A percentile compares a stretch with the other conserved stretches of the same genome.
Conservation (phyloP, 202 grass and related monocot genomes). For the Cymbopogon flexuosus region DNA sequence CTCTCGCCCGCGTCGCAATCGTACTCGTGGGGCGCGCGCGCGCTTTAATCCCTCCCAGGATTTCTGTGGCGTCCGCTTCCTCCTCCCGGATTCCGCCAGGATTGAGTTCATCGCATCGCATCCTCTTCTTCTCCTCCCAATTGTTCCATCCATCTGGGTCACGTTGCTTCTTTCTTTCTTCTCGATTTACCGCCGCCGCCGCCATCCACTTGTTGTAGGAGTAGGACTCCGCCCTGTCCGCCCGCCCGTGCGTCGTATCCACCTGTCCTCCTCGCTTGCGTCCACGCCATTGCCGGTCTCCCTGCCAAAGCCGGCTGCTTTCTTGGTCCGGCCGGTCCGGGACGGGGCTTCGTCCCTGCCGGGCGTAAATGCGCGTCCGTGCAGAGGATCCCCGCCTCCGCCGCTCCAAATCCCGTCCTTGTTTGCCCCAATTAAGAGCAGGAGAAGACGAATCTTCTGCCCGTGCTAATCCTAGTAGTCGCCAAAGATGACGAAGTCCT, state of each 20-base stretch:
- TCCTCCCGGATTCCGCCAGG: slow-evolving; percentile 11
- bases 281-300: slow-evolving; percentile 20
- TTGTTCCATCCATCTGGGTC: background rate
- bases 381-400: background rate
- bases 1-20: slow-evolving; percentile 27
- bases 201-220: background rate
- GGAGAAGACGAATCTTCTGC: background rate
- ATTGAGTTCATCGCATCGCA: background rate
- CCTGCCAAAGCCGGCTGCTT: background rate
- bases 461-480: background rate
- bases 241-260: background rate
- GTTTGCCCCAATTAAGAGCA: slow-evolving; percentile 1
- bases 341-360: background rate
- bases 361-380: slow-evolving; percentile 48
- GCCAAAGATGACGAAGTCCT: background rate
- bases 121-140: background rate
- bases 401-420: slow-evolving; percentile 35
- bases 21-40: background rate
- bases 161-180: background rate
- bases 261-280: slow-evolving; percentile 21
- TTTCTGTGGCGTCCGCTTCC: background rate
- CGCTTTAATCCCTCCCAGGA: slow-evolving; percentile 14
- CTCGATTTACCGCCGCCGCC: background rate
- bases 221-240: background rate
- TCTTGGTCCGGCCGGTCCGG: background rate